A percentile compares a stretch with the other conserved stretches of the same genome.
Evolutionary conservation across 2,329 filamentous ascomycete species (phyloP).

Genomic region (Fusarium redolens): DNA sequence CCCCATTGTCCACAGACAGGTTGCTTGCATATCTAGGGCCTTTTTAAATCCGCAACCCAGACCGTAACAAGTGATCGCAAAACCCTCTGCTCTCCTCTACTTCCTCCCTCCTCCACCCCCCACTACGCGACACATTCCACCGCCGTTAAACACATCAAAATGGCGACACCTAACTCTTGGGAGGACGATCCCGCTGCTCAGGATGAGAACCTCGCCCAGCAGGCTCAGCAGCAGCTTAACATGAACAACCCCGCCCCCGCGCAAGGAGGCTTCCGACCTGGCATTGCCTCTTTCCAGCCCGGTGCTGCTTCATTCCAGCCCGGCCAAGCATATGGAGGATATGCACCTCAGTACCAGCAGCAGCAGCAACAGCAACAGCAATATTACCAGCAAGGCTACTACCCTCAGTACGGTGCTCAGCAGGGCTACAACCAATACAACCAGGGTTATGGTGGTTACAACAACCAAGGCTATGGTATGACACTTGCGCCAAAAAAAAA

Average conservation of each 20-base stretch:
- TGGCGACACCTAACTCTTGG: conserved; percentile 95
- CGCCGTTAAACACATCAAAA: conserved; percentile 54
- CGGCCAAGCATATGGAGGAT: conserved; percentile 74
- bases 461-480: conserved; percentile 59
- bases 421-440: conserved; percentile 64
- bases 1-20: conserved; percentile 34
- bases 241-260: conserved; percentile 70
- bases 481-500: conserved; percentile 29
- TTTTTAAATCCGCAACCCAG: conserved; percentile 40
- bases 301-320: conserved; percentile 78
- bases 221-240: conserved; percentile 81
- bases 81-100: conserved; percentile 29
- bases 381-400: conserved; percentile 66
- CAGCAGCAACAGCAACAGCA: conserved; percentile 48
- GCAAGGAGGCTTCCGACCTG: conserved; percentile 61
- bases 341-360: conserved; percentile 64
- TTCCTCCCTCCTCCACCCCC: not conserved
- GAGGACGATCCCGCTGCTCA: conserved; percentile 86
- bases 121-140: conserved; percentile 18
- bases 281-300: conserved; percentile 76
- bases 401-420: conserved; percentile 66
- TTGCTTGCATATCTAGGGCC: conserved; percentile 38
- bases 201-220: conserved; percentile 81
- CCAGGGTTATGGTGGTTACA: conserved; percentile 63
- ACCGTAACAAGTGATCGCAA: conserved; percentile 38